Evolutionary conservation across 139 green algal genomes (phyloP).

Genomic region (Chlorella vulgaris): DNA sequence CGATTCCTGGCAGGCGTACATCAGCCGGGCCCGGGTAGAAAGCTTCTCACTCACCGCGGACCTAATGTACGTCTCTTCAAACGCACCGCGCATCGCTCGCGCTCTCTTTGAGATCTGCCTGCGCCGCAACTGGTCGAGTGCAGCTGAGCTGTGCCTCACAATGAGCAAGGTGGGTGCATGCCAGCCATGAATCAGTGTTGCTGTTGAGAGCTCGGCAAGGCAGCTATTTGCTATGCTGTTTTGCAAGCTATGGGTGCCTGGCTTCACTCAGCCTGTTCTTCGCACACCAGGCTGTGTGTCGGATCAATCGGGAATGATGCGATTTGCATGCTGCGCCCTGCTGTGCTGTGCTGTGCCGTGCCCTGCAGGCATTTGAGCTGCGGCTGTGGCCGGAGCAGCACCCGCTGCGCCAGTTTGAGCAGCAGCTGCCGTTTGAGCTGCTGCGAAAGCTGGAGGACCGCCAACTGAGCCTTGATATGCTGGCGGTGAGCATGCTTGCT

Average conservation of each 20-base stretch:
- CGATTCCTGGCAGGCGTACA: conserved; percentile 73
- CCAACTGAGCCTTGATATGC: conserved; percentile 69
- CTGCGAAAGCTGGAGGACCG: conserved; percentile 91
- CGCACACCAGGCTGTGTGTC: no score
- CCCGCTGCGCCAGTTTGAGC: conserved; percentile 88
- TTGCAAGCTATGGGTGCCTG: no score
- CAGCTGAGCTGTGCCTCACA: conserved; percentile 65
- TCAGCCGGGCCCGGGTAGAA: conserved; percentile 81
- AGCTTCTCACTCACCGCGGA: conserved; percentile 93
- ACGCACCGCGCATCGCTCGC: conserved; percentile 87
- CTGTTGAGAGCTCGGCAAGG: no score
- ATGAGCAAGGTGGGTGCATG: conserved; percentile 65
- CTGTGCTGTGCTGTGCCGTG: background rate
- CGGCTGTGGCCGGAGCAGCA: conserved; percentile 91
- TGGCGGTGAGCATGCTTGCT: conserved; percentile 45
- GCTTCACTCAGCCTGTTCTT: no score
- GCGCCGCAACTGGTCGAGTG: conserved; percentile 69
- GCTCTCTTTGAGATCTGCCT: conserved; percentile 96
- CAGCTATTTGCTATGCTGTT: no score
- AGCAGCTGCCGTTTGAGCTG: conserved; percentile 70
- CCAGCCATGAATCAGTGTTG: no score
- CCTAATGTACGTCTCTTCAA: conserved; percentile 90
- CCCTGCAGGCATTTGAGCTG: conserved; percentile 73
- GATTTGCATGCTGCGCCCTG: background rate
- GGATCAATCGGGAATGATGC: background rate